These are phyloP conservation scores for Tetrahymena thermophila DNA, from an alignment of 73 alveolate genomes.

Conservation along the genomic window DNA sequence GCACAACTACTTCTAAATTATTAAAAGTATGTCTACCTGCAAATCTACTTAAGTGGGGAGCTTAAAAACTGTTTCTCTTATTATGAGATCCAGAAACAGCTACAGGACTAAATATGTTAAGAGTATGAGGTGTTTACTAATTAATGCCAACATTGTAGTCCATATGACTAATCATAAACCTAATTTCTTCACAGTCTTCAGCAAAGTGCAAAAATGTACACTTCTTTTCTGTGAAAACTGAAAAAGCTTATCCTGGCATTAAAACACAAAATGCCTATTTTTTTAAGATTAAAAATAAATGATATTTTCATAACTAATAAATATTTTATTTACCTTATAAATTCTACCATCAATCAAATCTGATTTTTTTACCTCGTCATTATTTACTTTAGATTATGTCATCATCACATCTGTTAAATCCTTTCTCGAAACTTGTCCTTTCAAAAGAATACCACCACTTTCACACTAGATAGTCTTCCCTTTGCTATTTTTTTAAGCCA, in stretches of 20 bases:
- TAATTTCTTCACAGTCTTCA: not conserved
- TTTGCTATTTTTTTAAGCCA: not conserved
- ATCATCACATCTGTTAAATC: not conserved
- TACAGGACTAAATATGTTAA: not conserved
- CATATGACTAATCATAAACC: not conserved
- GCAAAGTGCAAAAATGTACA: not conserved
- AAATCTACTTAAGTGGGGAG: not conserved
- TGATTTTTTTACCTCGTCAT: not conserved
- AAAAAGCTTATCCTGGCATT: not conserved
- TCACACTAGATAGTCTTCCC: not conserved
- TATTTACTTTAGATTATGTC: not conserved
- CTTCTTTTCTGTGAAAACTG: not conserved
- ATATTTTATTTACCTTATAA: not conserved
- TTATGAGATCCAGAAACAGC: not conserved
- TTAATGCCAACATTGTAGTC: not conserved
- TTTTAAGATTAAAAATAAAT: not conserved
- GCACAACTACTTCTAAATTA: not conserved
- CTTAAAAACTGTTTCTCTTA: not conserved
- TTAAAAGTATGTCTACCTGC: not conserved
- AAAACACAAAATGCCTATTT: not conserved
- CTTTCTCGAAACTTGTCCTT: not conserved
- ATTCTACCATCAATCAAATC: not conserved
- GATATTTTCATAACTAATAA: not conserved
- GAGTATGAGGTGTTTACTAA: not conserved
- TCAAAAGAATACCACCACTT: not conserved